These are phyloP conservation scores for Sporothrix brunneoviolacea DNA, from an alignment of 2,329 filamentous ascomycete species.

Conservation along the genomic window DNA sequence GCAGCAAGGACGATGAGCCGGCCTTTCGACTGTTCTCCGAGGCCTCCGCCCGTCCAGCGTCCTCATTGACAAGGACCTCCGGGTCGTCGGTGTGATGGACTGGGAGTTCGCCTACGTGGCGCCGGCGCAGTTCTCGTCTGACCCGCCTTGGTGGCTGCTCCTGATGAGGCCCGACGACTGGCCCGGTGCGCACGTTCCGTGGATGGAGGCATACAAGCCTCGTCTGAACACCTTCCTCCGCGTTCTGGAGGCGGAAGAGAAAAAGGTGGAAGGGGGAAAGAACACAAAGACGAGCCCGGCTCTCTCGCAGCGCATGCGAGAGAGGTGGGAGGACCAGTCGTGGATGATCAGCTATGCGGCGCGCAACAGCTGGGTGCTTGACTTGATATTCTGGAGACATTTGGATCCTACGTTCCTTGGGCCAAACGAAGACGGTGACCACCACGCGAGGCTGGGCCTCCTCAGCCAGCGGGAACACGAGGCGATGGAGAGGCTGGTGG, in stretches of 20 bases:
- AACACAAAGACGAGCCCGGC: not conserved
- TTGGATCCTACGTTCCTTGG: conserved; percentile 22
- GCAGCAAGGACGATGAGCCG: not conserved
- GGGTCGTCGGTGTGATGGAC: conserved; percentile 31
- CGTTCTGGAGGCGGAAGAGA: no score
- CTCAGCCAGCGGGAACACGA: conserved; percentile 24
- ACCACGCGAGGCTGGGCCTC: conserved; percentile 24
- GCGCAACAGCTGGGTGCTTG: conserved; percentile 24
- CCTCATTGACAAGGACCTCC: conserved; percentile 23
- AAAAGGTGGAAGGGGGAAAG: not conserved
- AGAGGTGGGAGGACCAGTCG: conserved; percentile 23
- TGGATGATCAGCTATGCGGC: conserved; percentile 23
- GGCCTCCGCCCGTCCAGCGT: conserved; percentile 27
- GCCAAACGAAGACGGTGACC: conserved; percentile 20
- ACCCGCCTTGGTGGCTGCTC: conserved; percentile 31
- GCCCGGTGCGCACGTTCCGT: conserved; percentile 25
- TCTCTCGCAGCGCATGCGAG: conserved; percentile 22
- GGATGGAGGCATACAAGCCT: conserved; percentile 26
- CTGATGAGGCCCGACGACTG: conserved; percentile 29
- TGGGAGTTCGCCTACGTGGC: conserved; percentile 34
- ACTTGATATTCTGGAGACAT: conserved; percentile 23
- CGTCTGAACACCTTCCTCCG: conserved; percentile 29
- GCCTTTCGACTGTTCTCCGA: conserved; percentile 26
- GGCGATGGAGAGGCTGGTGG: conserved; percentile 26
- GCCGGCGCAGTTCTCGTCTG: conserved; percentile 25